Conservation (phyloP, 1,284 basidiomycete species). For the Fistulina hepatica region DNA sequence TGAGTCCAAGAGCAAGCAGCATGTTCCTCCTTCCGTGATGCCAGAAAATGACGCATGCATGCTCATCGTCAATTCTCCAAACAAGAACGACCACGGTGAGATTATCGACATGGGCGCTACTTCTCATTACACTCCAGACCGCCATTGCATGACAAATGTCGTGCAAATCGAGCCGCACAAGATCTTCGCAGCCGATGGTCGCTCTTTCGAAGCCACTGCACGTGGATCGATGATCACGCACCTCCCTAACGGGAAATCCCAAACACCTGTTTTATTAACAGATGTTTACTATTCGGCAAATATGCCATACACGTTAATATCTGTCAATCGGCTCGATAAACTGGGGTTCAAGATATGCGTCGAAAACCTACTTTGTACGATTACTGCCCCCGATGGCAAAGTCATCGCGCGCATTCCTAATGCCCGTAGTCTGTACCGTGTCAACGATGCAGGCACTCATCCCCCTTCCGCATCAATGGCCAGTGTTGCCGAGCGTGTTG, state of each 20-base stretch:
- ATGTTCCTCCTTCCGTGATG: no score
- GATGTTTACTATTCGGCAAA: slow-evolving; percentile 8
- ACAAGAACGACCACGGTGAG: no score
- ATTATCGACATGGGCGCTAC: no score
- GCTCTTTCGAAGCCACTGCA: not conserved
- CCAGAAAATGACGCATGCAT: no score
- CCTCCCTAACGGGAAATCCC: slow-evolving; percentile 10
- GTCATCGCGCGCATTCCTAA: slow-evolving; percentile 7
- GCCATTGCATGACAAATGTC: no score
- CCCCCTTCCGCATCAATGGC: not conserved
- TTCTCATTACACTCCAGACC: no score
- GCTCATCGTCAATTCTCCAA: no score
- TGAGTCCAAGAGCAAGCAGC: no score
- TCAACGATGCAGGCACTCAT: not conserved
- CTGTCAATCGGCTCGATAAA: slow-evolving; percentile 4
- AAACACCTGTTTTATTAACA: slow-evolving; percentile 3
- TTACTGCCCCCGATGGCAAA: slow-evolving; percentile 4
- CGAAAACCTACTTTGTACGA: slow-evolving; percentile 6
- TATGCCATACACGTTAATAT: slow-evolving; percentile 8
- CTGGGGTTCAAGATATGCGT: slow-evolving; percentile 9
- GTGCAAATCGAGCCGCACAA: no score
- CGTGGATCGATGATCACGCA: not conserved
- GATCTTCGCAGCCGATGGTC: not conserved
- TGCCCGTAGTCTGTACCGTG: slow-evolving; percentile 9
- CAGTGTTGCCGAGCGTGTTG: slow-evolving; percentile 1